Percentiles rank a stretch among this genome's conserved stretches.
These are phyloP conservation scores for Rhododendron molle DNA, from an alignment of 148 eudicot species.

Conservation along the genomic window DNA sequence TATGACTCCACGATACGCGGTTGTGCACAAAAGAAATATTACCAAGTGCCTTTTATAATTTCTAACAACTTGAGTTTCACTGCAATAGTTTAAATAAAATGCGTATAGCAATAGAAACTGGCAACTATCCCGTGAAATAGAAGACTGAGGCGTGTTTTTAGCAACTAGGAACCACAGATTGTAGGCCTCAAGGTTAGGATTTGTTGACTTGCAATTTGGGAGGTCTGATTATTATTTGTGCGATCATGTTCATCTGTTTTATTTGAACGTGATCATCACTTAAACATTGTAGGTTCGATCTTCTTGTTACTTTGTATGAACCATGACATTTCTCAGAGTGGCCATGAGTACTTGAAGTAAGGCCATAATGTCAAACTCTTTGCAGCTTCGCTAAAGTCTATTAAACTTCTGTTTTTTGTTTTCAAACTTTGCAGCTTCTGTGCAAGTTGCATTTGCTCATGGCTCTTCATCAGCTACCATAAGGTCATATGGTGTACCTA, in stretches of 20 bases:
- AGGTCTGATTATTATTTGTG: neutral
- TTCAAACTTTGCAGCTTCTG: constrained; percentile 36
- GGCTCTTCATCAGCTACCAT: constrained; percentile 20
- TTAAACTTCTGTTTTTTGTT: neutral
- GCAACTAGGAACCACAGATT: neutral
- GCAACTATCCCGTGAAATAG: neutral
- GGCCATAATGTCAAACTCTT: neutral
- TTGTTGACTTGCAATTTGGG: neutral
- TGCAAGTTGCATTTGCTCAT: constrained; percentile 42
- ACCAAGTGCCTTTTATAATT: neutral
- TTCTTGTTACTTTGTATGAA: neutral
- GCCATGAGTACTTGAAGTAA: neutral
- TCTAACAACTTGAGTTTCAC: neutral
- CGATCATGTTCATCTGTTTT: neutral
- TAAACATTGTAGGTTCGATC: neutral
- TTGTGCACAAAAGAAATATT: neutral
- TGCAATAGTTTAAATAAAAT: neutral
- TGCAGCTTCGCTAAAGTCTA: neutral
- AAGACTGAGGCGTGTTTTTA: neutral
- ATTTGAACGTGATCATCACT: neutral
- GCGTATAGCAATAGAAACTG: neutral
- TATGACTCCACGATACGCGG: neutral
- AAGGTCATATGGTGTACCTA: constrained; percentile 28
- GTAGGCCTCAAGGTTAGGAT: neutral
- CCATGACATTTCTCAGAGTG: neutral